Evolutionary conservation across 805 yeast species (phyloP).

Genomic region (Soucietia sequanensis): DNA sequence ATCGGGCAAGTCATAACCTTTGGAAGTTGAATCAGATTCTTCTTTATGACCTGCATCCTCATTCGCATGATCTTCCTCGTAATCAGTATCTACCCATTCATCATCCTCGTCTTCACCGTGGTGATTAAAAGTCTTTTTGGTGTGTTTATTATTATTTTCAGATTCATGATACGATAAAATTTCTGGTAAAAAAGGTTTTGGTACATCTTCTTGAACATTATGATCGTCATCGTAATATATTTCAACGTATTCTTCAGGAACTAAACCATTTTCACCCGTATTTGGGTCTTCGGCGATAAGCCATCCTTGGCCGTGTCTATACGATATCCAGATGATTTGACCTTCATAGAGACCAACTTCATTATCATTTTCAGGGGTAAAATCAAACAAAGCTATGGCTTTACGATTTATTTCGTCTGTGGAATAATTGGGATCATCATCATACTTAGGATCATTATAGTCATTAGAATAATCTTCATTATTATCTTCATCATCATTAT

Average conservation of each 20-base stretch:
- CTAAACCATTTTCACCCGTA: slow-evolving; percentile 82
- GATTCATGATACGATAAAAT: slow-evolving; percentile 19
- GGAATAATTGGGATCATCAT: slow-evolving; percentile 8
- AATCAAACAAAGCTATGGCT: slow-evolving; percentile 88
- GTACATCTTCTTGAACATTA: slow-evolving; percentile 21
- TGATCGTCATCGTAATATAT: slow-evolving; percentile 24
- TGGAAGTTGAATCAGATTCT: too few species aligned
- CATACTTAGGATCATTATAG: slow-evolving; percentile 4
- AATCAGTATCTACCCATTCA: slow-evolving; percentile 22
- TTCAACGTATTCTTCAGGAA: slow-evolving; percentile 92
- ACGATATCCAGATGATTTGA: slow-evolving; percentile 79
- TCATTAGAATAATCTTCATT: slow-evolving; percentile 7
- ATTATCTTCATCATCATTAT: slow-evolving; percentile 5
- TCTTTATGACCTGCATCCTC: too few species aligned
- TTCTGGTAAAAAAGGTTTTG: slow-evolving; percentile 50
- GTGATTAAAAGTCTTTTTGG: slow-evolving; percentile 10
- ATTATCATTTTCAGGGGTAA: slow-evolving; percentile 90
- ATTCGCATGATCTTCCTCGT: slow-evolving; percentile 8
- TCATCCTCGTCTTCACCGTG: slow-evolving; percentile 14
- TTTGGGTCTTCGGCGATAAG: slow-evolving; percentile 82
- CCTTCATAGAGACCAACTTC: slow-evolving; percentile 79
- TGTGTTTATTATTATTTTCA: slow-evolving; percentile 26
- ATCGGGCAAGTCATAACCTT: too few species aligned
- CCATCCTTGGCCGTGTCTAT: slow-evolving; percentile 98
- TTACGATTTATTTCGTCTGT: slow-evolving; percentile 43